These are phyloP conservation scores for Heterococcus sp. DNA, from an alignment of 108 stramenopile genomes.

Conservation along the genomic window DNA sequence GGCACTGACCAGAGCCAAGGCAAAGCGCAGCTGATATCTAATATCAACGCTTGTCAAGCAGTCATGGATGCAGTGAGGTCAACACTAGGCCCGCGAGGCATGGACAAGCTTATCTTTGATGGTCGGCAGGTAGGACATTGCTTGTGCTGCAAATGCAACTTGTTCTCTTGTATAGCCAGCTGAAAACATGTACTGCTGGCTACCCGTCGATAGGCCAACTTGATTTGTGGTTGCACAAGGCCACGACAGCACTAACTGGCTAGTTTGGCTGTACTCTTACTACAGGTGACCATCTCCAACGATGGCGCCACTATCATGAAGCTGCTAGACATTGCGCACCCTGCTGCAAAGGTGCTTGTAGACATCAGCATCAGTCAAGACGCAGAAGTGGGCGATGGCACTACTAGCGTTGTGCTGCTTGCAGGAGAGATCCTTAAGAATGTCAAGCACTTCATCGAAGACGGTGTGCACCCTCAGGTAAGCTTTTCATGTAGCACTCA, in stretches of 20 bases:
- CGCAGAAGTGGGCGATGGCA: slow-evolving; percentile 99
- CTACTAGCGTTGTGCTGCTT: slow-evolving; percentile 98
- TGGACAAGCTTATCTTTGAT: slow-evolving; percentile 95
- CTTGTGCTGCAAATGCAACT: too few species aligned
- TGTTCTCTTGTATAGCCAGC: too few species aligned
- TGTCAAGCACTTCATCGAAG: slow-evolving; percentile 94
- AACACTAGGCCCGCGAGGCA: slow-evolving; percentile 96
- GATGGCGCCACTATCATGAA: slow-evolving; percentile 98
- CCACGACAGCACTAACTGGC: too few species aligned
- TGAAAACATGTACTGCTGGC: too few species aligned
- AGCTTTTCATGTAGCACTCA: too few species aligned
- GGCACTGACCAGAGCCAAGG: slow-evolving; percentile 98
- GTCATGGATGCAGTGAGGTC: slow-evolving; percentile 91
- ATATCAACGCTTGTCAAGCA: slow-evolving; percentile 96
- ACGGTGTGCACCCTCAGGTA: slow-evolving; percentile 96
- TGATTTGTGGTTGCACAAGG: too few species aligned
- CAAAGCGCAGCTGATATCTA: slow-evolving; percentile 92
- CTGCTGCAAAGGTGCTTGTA: slow-evolving; percentile 99
- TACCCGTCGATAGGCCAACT: too few species aligned
- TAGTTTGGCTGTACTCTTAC: too few species aligned
- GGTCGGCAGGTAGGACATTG: slow-evolving; percentile 59
- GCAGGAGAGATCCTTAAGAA: slow-evolving; percentile 90
- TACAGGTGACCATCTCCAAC: slow-evolving; percentile 86
- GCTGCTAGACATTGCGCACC: slow-evolving; percentile 96
- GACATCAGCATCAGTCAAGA: slow-evolving; percentile 95